phyloP scores from a whole-genome alignment of 345 rosid genomes.

The Citrus reticulata region DNA sequence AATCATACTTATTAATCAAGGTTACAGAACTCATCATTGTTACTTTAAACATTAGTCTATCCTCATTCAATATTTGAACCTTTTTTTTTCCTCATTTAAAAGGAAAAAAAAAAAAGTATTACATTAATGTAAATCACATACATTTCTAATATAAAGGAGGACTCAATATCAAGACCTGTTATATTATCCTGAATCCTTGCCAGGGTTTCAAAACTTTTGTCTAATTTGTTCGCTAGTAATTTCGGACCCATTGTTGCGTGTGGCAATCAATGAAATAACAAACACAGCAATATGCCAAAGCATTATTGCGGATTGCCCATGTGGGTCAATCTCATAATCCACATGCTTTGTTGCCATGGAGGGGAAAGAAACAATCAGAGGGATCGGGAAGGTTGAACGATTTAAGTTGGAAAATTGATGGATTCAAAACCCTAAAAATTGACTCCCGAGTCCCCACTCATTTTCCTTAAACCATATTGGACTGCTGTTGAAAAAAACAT shows the following conservation, averaged over 20 bases:
- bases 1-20: constrained; percentile 14
- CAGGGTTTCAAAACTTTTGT: not conserved
- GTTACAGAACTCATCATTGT: constrained; percentile 4
- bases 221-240: not conserved
- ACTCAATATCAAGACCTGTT: not conserved
- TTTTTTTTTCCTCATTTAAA: not conserved
- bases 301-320: constrained; percentile 18
- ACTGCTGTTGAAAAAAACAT: not conserved
- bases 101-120: not conserved
- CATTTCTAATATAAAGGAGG: not conserved
- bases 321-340: constrained; percentile 7
- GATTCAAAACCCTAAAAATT: not conserved
- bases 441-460: not conserved
- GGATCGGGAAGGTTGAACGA: not conserved
- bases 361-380: not conserved
- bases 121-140: not conserved
- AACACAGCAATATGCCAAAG: not conserved
- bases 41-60: constrained; percentile 6
- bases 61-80: not conserved
- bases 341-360: constrained; percentile 21
- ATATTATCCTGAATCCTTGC: not conserved
- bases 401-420: not conserved
- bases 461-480: not conserved
- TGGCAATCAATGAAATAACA: not conserved
- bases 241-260: not conserved